Evolutionary conservation across 495 filamentous ascomycete genomes (phyloP).

Genomic region (Aspergillus olivimuriae): DNA sequence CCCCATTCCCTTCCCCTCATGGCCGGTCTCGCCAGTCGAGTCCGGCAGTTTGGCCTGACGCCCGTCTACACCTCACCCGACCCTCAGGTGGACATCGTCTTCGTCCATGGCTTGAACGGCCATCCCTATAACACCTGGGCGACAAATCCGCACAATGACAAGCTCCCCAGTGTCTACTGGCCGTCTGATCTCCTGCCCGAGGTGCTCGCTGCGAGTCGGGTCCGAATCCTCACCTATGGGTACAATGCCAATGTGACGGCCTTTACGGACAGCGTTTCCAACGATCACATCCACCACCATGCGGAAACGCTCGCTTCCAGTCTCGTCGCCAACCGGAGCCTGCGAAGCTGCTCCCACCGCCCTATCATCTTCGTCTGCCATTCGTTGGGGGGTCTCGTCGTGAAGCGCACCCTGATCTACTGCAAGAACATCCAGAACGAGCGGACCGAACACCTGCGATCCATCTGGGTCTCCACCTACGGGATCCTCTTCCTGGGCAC

Average conservation of each 20-base stretch:
- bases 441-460: constrained; percentile 66
- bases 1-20: constrained; percentile 8
- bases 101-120: constrained; percentile 82
- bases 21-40: constrained; percentile 28
- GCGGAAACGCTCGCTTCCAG: constrained; percentile 70
- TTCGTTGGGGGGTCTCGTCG: constrained; percentile 74
- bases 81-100: constrained; percentile 50
- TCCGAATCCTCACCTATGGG: constrained; percentile 73
- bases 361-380: constrained; percentile 86
- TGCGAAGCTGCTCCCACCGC: constrained; percentile 47
- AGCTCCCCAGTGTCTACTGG: constrained; percentile 69
- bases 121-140: constrained; percentile 73
- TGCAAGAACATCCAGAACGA: constrained; percentile 57
- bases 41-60: constrained; percentile 64
- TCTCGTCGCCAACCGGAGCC: constrained; percentile 51
- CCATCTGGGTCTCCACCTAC: constrained; percentile 77
- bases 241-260: constrained; percentile 76
- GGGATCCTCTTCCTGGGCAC: constrained; percentile 83
- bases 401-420: constrained; percentile 65
- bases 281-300: constrained; percentile 76
- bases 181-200: constrained; percentile 65
- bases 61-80: constrained; percentile 55
- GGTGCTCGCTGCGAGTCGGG: constrained; percentile 52
- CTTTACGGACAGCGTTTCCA: constrained; percentile 54
- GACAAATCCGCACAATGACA: constrained; percentile 37